A percentile compares a stretch with the other conserved stretches of the same genome.
Conservation (phyloP, 1,139 yeast genomes). For the Magnusiomyces suaveolens region DNA sequence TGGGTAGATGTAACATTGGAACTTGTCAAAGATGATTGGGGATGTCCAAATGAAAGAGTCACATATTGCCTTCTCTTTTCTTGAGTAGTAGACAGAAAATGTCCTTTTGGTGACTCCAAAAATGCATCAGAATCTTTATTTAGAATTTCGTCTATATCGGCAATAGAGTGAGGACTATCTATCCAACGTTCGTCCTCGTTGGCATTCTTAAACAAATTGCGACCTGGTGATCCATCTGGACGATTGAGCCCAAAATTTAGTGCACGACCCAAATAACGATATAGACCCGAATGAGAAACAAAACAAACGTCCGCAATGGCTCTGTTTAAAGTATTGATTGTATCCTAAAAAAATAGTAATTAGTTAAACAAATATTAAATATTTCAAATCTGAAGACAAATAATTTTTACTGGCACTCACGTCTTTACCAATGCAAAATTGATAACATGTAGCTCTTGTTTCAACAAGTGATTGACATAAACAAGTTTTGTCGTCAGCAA, state of each 20-base stretch:
- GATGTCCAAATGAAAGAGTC: background rate
- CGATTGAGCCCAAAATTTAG: background rate
- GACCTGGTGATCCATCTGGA: background rate
- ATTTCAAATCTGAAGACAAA: background rate
- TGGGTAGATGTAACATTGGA: background rate
- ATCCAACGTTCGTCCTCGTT: background rate
- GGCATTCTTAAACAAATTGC: background rate
- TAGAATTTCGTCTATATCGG: background rate
- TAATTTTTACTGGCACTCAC: background rate
- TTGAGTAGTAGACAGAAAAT: background rate
- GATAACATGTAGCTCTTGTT: background rate
- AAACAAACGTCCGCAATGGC: background rate
- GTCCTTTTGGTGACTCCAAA: background rate
- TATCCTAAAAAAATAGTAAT: background rate
- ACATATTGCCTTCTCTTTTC: background rate
- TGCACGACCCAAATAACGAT: background rate
- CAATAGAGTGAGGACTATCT: background rate
- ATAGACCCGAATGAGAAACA: background rate
- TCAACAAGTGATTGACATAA: slow-evolving; percentile 1
- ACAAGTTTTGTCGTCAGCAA: background rate
- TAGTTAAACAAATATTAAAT: background rate
- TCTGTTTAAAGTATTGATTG: background rate
- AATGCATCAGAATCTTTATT: background rate
- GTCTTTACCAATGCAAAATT: background rate
- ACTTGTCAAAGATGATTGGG: background rate